Base-by-base conservation (phyloP, 176 grass and related monocot species). In the Rhipidocladum racemiflorum region DNA sequence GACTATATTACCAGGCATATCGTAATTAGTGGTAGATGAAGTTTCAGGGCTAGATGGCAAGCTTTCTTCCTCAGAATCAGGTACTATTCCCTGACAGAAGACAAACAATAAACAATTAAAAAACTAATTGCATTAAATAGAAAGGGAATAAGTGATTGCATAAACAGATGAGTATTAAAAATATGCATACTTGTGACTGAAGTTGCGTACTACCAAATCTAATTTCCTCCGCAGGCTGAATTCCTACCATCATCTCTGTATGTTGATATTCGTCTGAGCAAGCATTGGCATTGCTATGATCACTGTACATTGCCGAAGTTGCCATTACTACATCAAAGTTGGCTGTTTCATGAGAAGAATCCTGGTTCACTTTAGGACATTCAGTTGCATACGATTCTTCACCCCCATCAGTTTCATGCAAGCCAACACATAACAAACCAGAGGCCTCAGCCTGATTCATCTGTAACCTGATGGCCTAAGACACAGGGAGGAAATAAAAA, bases 251-350 rank as follows among this genome's bases (percentile, higher is more conserved):
- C 32, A 68, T 76, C 35, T 45, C 42, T 55, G 30, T 34, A 27
- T 72, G 61, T 65, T 72, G 53, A 46, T 64, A 80, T 85, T 85
- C 85, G 81, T 91, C 79, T 67, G 69, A 45, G 70, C 40, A 71
- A 77, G 81, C 27, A 81, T 71, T 74, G 48, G 50, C 65, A 83
- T 84, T 81, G 61, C 48, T 70, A 71, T 50, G 77, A 54, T 85
- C 91, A 87, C 55, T 72, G 84, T 78, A 77, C 53, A 76, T 84
- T 82, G 89, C 70, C 14, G 91, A 80, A 65, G 72, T 63, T 50
- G 16, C 17, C 50, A 90, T 65, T 14, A 77, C 80, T 57, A 43
- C 74, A 83, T 90, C 89, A 48, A 88, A 89, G 44, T 93, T 75
- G 59, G 29, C 63, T 74, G 68, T 88, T 81, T 86, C 76, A 66